Evolutionary conservation across 2,329 filamentous ascomycete genomes (phyloP).

Genomic region (Penicillium paneum): DNA sequence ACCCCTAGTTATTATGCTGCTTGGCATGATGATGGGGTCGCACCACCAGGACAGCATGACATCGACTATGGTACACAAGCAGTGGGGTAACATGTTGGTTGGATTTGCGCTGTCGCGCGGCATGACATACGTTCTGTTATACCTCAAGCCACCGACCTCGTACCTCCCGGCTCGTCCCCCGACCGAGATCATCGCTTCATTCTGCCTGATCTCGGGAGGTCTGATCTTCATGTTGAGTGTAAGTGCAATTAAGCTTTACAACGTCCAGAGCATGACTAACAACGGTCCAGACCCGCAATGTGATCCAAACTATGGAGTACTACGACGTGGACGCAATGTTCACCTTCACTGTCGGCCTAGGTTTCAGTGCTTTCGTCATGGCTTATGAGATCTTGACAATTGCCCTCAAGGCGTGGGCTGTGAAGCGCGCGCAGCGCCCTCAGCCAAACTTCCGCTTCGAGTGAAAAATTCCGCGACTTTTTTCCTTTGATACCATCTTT

Average conservation of each 20-base stretch:
- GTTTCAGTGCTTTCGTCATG: constrained; percentile 78
- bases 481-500: constrained; percentile 18
- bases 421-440: constrained; percentile 43
- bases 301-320: constrained; percentile 70
- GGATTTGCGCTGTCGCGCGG: constrained; percentile 75
- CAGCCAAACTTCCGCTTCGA: constrained; percentile 34
- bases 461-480: constrained; percentile 9
- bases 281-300: constrained; percentile 64
- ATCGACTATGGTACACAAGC: constrained; percentile 86
- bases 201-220: constrained; percentile 83
- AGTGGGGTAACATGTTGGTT: constrained; percentile 84
- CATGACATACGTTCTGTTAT: constrained; percentile 76
- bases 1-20: constrained; percentile 75
- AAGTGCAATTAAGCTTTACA: constrained; percentile 39
- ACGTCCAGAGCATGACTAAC: constrained; percentile 21
- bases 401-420: constrained; percentile 84
- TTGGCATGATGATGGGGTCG: constrained; percentile 93
- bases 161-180: constrained; percentile 79
- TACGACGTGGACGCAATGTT: constrained; percentile 87
- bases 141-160: constrained; percentile 75
- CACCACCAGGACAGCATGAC: constrained; percentile 82
- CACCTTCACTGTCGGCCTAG: constrained; percentile 83
- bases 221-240: constrained; percentile 90
- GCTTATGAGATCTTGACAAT: constrained; percentile 75
- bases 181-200: constrained; percentile 81